Evolutionary conservation across 805 yeast genomes (phyloP).

Genomic region (Yarrowia sp.): DNA sequence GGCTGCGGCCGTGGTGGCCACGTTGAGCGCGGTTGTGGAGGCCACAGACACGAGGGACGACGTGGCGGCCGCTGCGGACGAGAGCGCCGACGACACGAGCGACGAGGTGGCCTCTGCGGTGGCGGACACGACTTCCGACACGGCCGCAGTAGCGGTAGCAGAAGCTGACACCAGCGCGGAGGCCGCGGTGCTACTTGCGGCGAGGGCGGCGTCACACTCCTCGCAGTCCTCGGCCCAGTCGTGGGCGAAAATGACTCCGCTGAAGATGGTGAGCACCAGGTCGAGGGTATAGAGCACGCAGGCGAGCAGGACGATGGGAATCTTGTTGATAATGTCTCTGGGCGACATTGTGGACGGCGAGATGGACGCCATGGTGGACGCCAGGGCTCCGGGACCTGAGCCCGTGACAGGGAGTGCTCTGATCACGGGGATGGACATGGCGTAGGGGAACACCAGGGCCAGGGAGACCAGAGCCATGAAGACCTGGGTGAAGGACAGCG

Average conservation of each 20-base stretch:
- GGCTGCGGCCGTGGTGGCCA: not conserved
- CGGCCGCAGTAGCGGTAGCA: not conserved
- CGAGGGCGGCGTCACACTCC: not conserved
- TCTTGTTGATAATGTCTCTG: conserved; percentile 16
- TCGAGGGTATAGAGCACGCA: conserved; percentile 14
- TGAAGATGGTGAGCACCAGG: not conserved
- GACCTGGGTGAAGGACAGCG: conserved; percentile 11
- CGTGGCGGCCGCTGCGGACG: not conserved
- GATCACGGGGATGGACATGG: conserved; percentile 20
- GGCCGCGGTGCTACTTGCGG: not conserved
- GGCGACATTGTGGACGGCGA: conserved; percentile 24
- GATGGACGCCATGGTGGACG: conserved; percentile 15
- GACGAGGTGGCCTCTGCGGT: not conserved
- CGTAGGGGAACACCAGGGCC: conserved; percentile 12
- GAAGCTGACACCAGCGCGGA: not conserved
- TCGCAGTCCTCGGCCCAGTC: conserved; percentile 5
- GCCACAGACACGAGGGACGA: not conserved
- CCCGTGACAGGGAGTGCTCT: conserved; percentile 8
- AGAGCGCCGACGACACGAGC: not conserved
- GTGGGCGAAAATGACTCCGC: conserved; percentile 6
- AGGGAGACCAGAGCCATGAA: conserved; percentile 11
- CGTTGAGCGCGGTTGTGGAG: not conserved
- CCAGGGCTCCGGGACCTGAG: conserved; percentile 1
- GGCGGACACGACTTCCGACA: not conserved
- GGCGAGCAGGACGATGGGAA: conserved; percentile 17